Evolutionary conservation across 371 early-diverging fungal species (phyloP), one percentile per base, ranked within the genome.

Genomic region (Mucor lusitanicus): DNA sequence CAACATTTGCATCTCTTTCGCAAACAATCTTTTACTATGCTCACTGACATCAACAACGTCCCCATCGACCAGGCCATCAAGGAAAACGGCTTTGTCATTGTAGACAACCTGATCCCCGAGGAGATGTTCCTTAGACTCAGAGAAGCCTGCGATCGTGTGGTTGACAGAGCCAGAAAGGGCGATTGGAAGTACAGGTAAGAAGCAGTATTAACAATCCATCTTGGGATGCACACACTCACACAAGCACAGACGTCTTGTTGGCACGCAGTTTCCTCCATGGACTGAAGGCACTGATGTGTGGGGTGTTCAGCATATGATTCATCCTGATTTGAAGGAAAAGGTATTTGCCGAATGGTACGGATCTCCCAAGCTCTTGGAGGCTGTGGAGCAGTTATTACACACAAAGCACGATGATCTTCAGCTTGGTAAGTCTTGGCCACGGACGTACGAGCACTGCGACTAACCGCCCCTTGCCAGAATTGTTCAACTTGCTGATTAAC

Each of bases 211-310:
- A 30, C 30, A 2, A 6, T 30, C 3, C 6, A 30, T 6, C 30
- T 30, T n/a, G n/a, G 23, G 0, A 50, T 9, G 0, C 42, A 42
- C 6, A n/a, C 27, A 12, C 9, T 7, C 32, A 12, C 13, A 27
- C 15, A 2, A 13, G 33, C 28, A 57, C 48, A 74, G 81, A 62
- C 82, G 84, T 57, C 69, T 81, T 42, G 86, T 86, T 9, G 86
- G 86, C 40, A 84, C 81, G 8, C 84, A 82, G 55, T 86, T 86
- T 48, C 86, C 86, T 40, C 86, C 84, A 32, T 86, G 86, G 86
- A 76, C 71, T 17, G 82, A 84, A 66, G 84, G 78, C 7, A 80
- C 79, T 28, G 83, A 84, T 61, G 80, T 81, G 2, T 86, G 86
- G 86, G 84, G 86, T 57, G 82, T 86, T 33, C 86, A 86, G 46